A percentile compares a stretch with the other conserved stretches of the same genome.
Evolutionary conservation across 2,329 filamentous ascomycete genomes (phyloP).

Genomic region (Chrysosphaeria jannelii): DNA sequence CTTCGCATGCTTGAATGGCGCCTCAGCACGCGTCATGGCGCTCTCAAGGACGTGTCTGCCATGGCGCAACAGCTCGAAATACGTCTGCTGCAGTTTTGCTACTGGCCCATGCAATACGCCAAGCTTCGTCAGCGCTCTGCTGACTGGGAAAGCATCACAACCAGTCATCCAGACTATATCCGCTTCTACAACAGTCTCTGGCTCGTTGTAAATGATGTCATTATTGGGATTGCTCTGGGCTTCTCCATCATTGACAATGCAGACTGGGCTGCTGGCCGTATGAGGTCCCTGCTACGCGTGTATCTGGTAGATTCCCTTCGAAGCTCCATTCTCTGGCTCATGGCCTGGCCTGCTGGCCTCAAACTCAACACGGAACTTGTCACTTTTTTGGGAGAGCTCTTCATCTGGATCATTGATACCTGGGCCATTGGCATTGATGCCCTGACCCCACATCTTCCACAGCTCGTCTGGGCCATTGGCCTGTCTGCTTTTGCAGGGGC

Average conservation of each 20-base stretch:
- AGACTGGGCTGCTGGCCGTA: conserved; percentile 48
- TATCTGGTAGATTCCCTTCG: conserved; percentile 78
- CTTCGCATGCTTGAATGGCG: conserved; percentile 65
- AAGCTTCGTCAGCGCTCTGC: conserved; percentile 68
- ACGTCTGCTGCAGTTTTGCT: conserved; percentile 88
- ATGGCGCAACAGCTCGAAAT: conserved; percentile 96
- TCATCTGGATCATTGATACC: conserved; percentile 95
- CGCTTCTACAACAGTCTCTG: conserved; percentile 96
- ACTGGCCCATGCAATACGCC: conserved; percentile 92
- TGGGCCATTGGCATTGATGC: conserved; percentile 64
- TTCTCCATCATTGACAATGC: conserved; percentile 95
- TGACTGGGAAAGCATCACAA: conserved; percentile 88
- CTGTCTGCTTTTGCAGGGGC: conserved; percentile 87
- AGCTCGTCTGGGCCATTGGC: conserved; percentile 73
- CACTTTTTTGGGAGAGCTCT: conserved; percentile 78
- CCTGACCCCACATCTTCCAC: conserved; percentile 52
- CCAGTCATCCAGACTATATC: conserved; percentile 89
- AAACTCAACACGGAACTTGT: conserved; percentile 89
- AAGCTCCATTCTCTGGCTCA: conserved; percentile 77
- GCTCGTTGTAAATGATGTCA: conserved; percentile 95
- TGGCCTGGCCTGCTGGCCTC: conserved; percentile 79
- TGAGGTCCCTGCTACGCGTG: conserved; percentile 41
- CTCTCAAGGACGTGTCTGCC: conserved; percentile 81
- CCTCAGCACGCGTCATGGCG: conserved; percentile 33
- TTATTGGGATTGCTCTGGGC: conserved; percentile 86